phyloP scores from a whole-genome alignment of 176 grass and related monocot species.

The Bonia amplexicaulis region DNA sequence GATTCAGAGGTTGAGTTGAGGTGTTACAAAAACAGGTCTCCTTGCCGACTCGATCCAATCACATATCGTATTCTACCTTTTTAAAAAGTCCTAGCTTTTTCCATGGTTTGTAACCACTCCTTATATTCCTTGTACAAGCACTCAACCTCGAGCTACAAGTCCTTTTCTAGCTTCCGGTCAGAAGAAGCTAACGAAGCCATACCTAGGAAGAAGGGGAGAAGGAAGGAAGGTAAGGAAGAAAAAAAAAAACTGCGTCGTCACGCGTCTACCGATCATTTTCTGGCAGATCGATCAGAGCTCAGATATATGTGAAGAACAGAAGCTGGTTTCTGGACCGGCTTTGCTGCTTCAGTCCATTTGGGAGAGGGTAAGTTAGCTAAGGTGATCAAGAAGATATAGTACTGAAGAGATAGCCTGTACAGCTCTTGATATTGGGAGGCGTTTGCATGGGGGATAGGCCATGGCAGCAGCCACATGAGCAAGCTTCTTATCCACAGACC shows the following conservation, averaged over 20 bases:
- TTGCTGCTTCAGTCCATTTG: neutral
- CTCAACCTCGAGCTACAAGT: conserved; percentile 40
- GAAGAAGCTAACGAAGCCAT: conserved; percentile 30
- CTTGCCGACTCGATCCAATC: conserved; percentile 18
- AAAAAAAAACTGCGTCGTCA: neutral
- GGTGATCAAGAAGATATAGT: conserved; percentile 28
- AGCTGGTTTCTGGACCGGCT: neutral
- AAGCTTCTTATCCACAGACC: conserved; percentile 14
- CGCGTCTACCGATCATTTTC: neutral
- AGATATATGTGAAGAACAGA: conserved; percentile 10
- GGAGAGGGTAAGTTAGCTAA: neutral
- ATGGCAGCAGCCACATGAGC: conserved; percentile 38
- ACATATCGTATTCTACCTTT: conserved; percentile 40
- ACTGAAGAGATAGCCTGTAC: neutral
- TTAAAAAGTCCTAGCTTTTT: too few species aligned
- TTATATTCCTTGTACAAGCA: conserved; percentile 61
- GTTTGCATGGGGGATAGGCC: conserved; percentile 49
- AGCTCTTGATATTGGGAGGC: conserved; percentile 2
- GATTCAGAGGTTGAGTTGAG: accelerated
- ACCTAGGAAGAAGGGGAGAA: conserved; percentile 19
- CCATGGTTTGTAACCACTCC: too few species aligned
- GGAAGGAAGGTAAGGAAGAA: neutral
- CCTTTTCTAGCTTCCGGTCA: conserved; percentile 35
- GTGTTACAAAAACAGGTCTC: neutral
- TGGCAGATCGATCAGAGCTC: neutral